A percentile compares a stretch with the other conserved stretches of the same genome.
phyloP scores from a whole-genome alignment of 208 protist species.

The Trichomonas tenax region DNA sequence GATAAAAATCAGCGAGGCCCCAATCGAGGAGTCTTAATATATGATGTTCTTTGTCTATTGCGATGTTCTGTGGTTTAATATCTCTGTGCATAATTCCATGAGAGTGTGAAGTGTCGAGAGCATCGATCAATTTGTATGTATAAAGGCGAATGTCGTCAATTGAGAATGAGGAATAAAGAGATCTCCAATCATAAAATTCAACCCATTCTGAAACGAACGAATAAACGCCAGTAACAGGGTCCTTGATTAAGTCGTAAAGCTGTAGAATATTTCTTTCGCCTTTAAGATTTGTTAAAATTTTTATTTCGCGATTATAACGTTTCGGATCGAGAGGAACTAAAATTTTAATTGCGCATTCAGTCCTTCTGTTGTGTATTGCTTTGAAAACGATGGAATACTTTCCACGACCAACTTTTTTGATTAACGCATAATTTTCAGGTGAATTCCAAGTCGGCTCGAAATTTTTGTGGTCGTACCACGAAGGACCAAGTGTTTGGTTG shows the following conservation, averaged over 20 bases:
- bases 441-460: not conserved
- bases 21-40: not conserved
- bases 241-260: not conserved
- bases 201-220: not conserved
- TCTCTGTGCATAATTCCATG: too few relatives aligned
- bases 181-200: not conserved
- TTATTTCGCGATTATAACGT: not conserved
- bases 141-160: not conserved
- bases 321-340: not conserved
- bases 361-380: not conserved
- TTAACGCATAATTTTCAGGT: not conserved
- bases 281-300: not conserved
- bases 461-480: not conserved
- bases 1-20: too few relatives aligned
- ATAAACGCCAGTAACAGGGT: not conserved
- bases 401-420: not conserved
- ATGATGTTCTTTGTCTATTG: not conserved
- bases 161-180: not conserved
- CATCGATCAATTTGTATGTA: not conserved
- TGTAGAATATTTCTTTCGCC: not conserved
- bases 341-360: not conserved
- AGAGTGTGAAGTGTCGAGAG: not conserved
- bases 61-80: conserved; percentile 17
- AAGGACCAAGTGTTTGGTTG: not conserved
- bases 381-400: not conserved